phyloP scores from a whole-genome alignment of 371 early-diverging fungal genomes.

The Mucor piriformis region DNA sequence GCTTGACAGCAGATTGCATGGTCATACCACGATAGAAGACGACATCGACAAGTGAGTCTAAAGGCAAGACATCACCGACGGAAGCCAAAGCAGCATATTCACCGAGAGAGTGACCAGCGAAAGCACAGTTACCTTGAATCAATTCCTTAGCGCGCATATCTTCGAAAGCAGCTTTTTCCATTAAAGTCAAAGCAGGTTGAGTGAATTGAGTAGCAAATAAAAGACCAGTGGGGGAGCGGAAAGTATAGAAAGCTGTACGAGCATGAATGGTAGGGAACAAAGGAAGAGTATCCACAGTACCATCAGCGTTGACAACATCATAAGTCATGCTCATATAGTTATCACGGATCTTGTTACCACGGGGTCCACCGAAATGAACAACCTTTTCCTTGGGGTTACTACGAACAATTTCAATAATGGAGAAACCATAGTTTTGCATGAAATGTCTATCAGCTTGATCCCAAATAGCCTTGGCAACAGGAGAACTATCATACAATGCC shows the following conservation, averaged over 20 bases:
- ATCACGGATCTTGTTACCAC: conserved; percentile 87
- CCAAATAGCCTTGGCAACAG: conserved; percentile 90
- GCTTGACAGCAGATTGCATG: conserved; percentile 93
- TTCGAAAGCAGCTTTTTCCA: conserved; percentile 92
- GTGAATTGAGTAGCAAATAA: conserved; percentile 96
- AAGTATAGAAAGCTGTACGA: conserved; percentile 84
- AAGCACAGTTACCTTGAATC: conserved; percentile 82
- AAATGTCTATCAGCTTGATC: conserved; percentile 92
- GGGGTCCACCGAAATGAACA: conserved; percentile 93
- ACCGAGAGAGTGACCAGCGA: conserved; percentile 96
- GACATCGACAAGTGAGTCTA: conserved; percentile 89
- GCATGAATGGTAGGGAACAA: conserved; percentile 91
- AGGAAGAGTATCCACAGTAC: conserved; percentile 74
- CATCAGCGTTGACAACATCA: conserved; percentile 79
- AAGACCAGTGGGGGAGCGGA: conserved; percentile 89
- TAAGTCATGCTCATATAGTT: conserved; percentile 93
- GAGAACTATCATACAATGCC: conserved; percentile 85
- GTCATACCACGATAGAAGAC: conserved; percentile 97
- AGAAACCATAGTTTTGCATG: conserved; percentile 87
- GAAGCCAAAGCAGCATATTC: conserved; percentile 94
- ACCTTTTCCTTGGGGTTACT: conserved; percentile 88
- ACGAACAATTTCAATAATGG: conserved; percentile 93
- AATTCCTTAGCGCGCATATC: conserved; percentile 91
- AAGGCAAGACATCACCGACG: conserved; percentile 86
- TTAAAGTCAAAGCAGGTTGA: conserved; percentile 89